Evolutionary conservation across 2,329 filamentous ascomycete species (phyloP).

Genomic region (Colletotrichum lindemuthianum): DNA sequence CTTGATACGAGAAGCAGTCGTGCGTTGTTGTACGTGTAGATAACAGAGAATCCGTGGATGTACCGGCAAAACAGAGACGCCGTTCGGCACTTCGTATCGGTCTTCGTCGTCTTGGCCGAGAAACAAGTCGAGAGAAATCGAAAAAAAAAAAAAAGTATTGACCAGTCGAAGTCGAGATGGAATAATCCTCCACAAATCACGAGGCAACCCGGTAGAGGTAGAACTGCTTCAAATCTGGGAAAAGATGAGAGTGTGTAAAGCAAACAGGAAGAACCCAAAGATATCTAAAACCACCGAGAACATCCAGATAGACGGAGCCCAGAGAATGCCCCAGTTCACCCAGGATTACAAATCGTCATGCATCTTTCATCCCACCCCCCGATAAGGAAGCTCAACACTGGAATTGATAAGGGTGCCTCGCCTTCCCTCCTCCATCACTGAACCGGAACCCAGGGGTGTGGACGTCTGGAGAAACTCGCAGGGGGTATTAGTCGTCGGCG

Average conservation of each 20-base stretch:
- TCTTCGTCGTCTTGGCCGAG: no score
- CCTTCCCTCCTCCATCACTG: no score
- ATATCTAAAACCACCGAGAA: neutral
- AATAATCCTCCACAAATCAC: no score
- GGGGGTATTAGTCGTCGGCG: neutral
- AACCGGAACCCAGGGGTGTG: neutral
- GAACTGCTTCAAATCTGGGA: neutral
- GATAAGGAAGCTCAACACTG: conserved; percentile 31
- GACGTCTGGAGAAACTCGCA: no score
- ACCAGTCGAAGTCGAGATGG: no score
- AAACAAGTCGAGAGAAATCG: no score
- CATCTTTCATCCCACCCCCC: conserved; percentile 18
- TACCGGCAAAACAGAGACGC: no score
- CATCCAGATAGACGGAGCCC: neutral
- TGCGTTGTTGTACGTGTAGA: no score
- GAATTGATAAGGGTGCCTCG: conserved; percentile 21
- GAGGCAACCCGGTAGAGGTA: no score
- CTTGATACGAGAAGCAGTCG: no score
- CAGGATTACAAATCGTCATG: conserved; percentile 35
- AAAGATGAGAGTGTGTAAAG: neutral
- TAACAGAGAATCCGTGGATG: no score
- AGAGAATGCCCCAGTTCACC: conserved; percentile 1
- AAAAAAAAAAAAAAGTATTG: neutral
- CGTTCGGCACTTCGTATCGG: no score
- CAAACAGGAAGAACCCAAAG: neutral